A percentile compares a stretch with the other conserved stretches of the same genome.
phyloP scores from a whole-genome alignment of 2,329 filamentous ascomycete genomes.

The Alternaria rosae region DNA sequence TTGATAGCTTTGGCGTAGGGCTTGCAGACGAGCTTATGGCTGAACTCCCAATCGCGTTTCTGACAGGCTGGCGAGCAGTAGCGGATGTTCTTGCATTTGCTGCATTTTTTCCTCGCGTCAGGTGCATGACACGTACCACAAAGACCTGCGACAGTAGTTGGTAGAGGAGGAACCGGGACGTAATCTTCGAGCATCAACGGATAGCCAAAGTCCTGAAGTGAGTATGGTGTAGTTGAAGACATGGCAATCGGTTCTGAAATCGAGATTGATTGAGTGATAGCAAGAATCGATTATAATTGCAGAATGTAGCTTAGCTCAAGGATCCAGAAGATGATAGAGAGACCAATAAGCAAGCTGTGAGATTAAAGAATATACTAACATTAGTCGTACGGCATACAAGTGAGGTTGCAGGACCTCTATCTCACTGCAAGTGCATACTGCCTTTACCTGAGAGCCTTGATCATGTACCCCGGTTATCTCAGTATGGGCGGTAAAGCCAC shows the following conservation, averaged over 20 bases:
- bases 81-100: slow-evolving; percentile 15
- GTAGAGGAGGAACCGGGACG: background rate
- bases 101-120: slow-evolving; percentile 5
- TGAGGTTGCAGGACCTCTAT: background rate
- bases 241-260: background rate
- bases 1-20: background rate
- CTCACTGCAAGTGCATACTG: background rate
- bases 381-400: background rate
- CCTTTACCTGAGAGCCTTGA: background rate
- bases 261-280: background rate
- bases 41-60: slow-evolving; percentile 6
- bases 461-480: background rate
- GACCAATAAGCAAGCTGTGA: background rate
- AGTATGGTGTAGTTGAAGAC: background rate
- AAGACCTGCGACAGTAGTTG: background rate
- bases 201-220: slow-evolving; percentile 14
- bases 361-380: background rate
- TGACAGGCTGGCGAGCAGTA: slow-evolving; percentile 22
- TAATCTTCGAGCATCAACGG: slow-evolving; percentile 19
- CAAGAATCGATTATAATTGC: background rate
- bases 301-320: background rate
- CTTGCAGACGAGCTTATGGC: slow-evolving; percentile 20
- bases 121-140: slow-evolving; percentile 15
- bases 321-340: background rate
- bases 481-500: slow-evolving; percentile 61